A percentile compares a stretch with the other conserved stretches of the same genome.
Conservation (phyloP, 208 protist genomes). For the Naegleria lovaniensis region DNA sequence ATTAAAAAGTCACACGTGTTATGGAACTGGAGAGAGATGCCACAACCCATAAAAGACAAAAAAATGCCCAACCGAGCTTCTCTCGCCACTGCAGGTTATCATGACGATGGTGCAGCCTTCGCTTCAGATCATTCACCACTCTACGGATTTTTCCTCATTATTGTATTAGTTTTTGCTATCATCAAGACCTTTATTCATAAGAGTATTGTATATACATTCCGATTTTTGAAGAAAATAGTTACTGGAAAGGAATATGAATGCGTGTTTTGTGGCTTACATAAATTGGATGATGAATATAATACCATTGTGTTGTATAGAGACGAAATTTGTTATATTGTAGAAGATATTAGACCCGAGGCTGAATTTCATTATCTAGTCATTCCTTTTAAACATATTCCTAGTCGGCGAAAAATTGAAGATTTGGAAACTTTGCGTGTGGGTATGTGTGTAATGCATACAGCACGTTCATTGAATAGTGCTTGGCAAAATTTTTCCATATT, state of each 20-base stretch:
- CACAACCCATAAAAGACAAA: too few species aligned
- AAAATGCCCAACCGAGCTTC: too few species aligned
- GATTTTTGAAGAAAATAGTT: background rate
- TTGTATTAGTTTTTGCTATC: background rate
- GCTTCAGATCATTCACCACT: background rate
- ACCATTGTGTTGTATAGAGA: background rate
- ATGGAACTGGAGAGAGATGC: too few species aligned
- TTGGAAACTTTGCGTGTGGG: background rate
- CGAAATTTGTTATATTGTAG: conserved; percentile 8
- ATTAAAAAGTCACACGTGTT: too few species aligned
- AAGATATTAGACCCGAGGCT: background rate
- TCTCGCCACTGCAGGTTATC: too few species aligned
- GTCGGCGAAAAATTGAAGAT: background rate
- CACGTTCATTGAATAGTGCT: background rate
- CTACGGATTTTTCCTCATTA: background rate
- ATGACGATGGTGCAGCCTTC: too few species aligned
- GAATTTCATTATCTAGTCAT: conserved; percentile 11
- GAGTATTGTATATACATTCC: background rate
- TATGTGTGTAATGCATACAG: background rate
- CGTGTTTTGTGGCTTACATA: background rate
- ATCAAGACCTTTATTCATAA: background rate
- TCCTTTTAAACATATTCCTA: background rate
- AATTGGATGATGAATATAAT: background rate
- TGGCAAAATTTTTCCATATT: background rate
- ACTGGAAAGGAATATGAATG: background rate